phyloP scores from a whole-genome alignment of 2,329 filamentous ascomycete species.

The Kalmusia sp. region DNA sequence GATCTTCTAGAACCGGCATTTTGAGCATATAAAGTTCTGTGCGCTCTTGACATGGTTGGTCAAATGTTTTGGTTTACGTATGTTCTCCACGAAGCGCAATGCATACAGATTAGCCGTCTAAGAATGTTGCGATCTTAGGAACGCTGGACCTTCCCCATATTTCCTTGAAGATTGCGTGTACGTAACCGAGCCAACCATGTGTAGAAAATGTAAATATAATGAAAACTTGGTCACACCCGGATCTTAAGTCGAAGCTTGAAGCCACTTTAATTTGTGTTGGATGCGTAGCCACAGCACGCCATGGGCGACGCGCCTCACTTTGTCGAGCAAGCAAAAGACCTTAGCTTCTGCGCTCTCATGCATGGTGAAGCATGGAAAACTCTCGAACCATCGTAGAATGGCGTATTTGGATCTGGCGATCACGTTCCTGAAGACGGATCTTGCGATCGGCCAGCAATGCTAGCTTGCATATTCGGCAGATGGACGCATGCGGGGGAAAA shows the following conservation, averaged over 20 bases:
- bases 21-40: slow-evolving; percentile 12
- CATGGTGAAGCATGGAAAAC: not conserved
- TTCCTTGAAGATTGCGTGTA: slow-evolving; percentile 30
- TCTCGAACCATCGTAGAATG: not conserved
- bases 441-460: slow-evolving; percentile 17
- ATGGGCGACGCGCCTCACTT: not conserved
- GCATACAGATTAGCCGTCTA: slow-evolving; percentile 30
- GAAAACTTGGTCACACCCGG: slow-evolving; percentile 28
- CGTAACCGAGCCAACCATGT: slow-evolving; percentile 29
- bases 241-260: slow-evolving; percentile 19
- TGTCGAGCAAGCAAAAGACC: not conserved
- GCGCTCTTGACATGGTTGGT: slow-evolving; percentile 16
- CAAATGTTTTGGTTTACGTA: slow-evolving; percentile 29
- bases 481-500: slow-evolving; percentile 39
- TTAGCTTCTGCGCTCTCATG: not conserved
- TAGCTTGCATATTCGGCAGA: slow-evolving; percentile 33
- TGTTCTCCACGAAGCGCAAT: slow-evolving; percentile 25
- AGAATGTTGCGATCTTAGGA: slow-evolving; percentile 16
- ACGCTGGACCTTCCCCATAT: slow-evolving; percentile 23
- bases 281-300: slow-evolving; percentile 15
- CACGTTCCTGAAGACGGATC: slow-evolving; percentile 12
- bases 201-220: slow-evolving; percentile 17
- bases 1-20: slow-evolving; percentile 12
- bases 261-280: slow-evolving; percentile 17
- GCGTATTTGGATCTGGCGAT: not conserved